Evolutionary conservation across 176 grass and related monocot species (phyloP).

Genomic region (Paspalum notatum): DNA sequence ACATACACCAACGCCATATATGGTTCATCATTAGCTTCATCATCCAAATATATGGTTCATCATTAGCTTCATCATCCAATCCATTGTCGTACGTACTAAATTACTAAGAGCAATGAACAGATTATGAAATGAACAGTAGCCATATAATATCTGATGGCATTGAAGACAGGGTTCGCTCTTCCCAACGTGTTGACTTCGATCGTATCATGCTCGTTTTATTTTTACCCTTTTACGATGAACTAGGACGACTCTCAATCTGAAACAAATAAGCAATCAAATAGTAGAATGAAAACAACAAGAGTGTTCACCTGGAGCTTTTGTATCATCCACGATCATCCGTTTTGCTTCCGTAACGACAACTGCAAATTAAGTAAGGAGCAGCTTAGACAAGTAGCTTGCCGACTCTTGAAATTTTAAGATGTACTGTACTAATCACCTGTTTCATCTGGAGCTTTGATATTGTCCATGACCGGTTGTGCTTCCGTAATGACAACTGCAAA

Average conservation of each 20-base stretch:
- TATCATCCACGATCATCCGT: background rate
- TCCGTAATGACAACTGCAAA: background rate
- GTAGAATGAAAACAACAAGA: no score
- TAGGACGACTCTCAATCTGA: background rate
- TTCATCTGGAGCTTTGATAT: background rate
- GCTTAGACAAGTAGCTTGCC: no score
- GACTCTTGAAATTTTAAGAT: no score
- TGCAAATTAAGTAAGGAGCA: constrained; percentile 6
- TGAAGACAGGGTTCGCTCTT: constrained; percentile 11
- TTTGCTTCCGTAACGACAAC: background rate
- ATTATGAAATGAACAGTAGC: no score
- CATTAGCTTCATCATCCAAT: no score
- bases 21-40: no score
- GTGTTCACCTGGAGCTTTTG: background rate
- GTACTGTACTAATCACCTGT: background rate
- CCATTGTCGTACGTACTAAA: no score
- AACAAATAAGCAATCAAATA: background rate
- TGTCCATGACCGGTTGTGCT: background rate
- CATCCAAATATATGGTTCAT: no score
- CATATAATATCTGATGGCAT: background rate
- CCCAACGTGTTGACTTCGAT: background rate
- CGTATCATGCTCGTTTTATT: background rate
- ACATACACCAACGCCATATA: background rate
- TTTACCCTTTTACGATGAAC: background rate
- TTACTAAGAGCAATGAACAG: no score